Percentiles rank a stretch among this genome's conserved stretches.
Conservation (phyloP, 495 filamentous ascomycete species). For the Penicillium crystallinum region DNA sequence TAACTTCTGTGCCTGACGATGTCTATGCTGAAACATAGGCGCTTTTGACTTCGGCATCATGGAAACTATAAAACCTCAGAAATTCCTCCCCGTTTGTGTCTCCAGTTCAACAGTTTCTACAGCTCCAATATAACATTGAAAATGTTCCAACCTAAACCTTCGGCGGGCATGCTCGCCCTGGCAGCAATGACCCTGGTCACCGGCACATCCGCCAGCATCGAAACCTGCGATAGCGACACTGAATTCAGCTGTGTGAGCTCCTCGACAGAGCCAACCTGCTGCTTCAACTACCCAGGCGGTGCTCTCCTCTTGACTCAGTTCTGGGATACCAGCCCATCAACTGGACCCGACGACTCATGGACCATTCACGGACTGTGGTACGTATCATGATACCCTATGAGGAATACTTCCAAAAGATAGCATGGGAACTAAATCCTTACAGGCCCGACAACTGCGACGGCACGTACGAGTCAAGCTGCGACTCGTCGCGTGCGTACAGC, state of each 20-base stretch:
- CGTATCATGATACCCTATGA: neutral
- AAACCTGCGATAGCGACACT: conserved; percentile 26
- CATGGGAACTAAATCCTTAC: neutral
- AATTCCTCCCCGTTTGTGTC: neutral
- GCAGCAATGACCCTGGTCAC: conserved; percentile 16
- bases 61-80: neutral
- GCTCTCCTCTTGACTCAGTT: conserved; percentile 73
- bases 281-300: conserved; percentile 71
- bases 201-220: conserved; percentile 19
- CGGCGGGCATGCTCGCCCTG: conserved; percentile 28
- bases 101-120: conserved; percentile 5
- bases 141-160: conserved; percentile 11
- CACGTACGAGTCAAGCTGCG: conserved; percentile 63
- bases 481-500: conserved; percentile 55
- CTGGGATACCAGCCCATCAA: conserved; percentile 66
- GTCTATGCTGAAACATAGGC: neutral
- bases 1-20: conserved; percentile 9
- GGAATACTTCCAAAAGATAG: neutral
- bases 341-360: conserved; percentile 68
- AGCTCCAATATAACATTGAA: neutral
- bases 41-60: neutral
- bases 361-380: conserved; percentile 76
- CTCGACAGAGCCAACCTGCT: conserved; percentile 55
- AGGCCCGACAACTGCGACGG: conserved; percentile 79
- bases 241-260: conserved; percentile 38